Evolutionary conservation across 768 basidiomycete species (phyloP), one percentile per base, ranked within the genome.

Genomic region (Saitozyma podzolica): DNA sequence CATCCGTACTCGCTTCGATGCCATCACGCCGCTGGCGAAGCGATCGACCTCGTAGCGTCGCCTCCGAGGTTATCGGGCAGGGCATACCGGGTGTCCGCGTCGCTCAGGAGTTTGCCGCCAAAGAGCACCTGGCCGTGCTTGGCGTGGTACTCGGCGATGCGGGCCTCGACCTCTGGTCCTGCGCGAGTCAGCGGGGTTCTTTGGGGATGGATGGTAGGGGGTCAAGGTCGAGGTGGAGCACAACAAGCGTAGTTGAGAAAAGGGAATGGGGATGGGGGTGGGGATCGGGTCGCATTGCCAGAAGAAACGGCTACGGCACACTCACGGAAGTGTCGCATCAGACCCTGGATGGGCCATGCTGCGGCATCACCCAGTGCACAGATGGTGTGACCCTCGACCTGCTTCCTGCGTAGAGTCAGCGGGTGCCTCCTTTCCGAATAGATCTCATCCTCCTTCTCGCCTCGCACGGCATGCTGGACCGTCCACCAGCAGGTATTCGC

Each of bases 291-390:
- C 29, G 51, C 41, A 56, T 39, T 10, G 43, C 42, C 39, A 41
- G 45, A 41, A 29, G 42, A 40, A 17, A 67, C 29, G 29, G 29
- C 29, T 29, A 29, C 29, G 29, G 48, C 43, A 54, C 13, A 79
- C 80, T 57, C 50, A 67, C 93, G 87, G 89, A 96, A 98, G 81
- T 96, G 91, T 62, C 91, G 88, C 89, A 98, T 92, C 63, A 97
- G 86, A 55, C 93, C 95, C 78, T 97, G 95, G 65, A 98, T 94
- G 8, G 94, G 95, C 95, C 95, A 97, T 6, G 95, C 95, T 16
- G 95, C 94, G 9, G 95, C 95, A 65, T 98, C 95, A 9, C 95
- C 95, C 39, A 96, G 84, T 9, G 95, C 95, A 66, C 95, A 98
- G 71, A 98, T 97, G 13, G 94, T 98, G 65, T 92, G 89, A 11